phyloP scores from a whole-genome alignment of 164 flowering plant genomes.

The Macadamia integrifolia region DNA sequence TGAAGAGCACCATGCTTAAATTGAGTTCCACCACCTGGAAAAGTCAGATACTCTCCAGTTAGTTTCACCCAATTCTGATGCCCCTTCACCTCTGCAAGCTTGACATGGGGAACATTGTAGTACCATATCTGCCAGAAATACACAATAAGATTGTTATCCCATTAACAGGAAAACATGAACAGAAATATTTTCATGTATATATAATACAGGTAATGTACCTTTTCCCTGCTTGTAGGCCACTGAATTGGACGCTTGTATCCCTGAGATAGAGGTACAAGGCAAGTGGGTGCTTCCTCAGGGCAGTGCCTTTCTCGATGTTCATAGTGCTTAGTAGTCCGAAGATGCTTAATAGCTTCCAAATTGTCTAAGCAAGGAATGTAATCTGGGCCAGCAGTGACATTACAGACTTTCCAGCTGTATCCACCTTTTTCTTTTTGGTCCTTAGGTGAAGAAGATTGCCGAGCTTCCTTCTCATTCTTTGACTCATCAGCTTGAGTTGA shows the following conservation, averaged over 20 bases:
- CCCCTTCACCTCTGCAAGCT: slow-evolving; percentile 79
- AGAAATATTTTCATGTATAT: neutral
- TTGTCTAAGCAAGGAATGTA: slow-evolving; percentile 97
- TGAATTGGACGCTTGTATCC: slow-evolving; percentile 69
- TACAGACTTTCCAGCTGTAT: slow-evolving; percentile 70
- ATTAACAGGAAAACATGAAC: no score
- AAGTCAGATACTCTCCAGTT: slow-evolving; percentile 78
- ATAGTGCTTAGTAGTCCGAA: slow-evolving; percentile 80
- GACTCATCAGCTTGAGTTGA: slow-evolving; percentile 74
- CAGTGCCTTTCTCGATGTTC: slow-evolving; percentile 98
- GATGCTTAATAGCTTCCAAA: slow-evolving; percentile 60
- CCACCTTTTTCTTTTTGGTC: slow-evolving; percentile 32
- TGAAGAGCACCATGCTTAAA: slow-evolving; percentile 92
- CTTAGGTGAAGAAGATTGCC: slow-evolving; percentile 25
- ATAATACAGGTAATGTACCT: slow-evolving; percentile 37
- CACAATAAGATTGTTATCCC: neutral
- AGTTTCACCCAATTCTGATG: slow-evolving; percentile 99
- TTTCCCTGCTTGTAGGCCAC: slow-evolving; percentile 96
- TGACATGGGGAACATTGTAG: slow-evolving; percentile 84
- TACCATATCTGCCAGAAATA: slow-evolving; percentile 85
- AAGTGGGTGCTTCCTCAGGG: slow-evolving; percentile 75
- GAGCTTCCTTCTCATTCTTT: slow-evolving; percentile 53
- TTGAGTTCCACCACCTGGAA: slow-evolving; percentile 99
- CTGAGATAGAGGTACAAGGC: slow-evolving; percentile 84
- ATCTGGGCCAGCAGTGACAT: slow-evolving; percentile 81